Evolutionary conservation across 2,329 filamentous ascomycete species (phyloP).

Genomic region (Aureobasidium sp.): DNA sequence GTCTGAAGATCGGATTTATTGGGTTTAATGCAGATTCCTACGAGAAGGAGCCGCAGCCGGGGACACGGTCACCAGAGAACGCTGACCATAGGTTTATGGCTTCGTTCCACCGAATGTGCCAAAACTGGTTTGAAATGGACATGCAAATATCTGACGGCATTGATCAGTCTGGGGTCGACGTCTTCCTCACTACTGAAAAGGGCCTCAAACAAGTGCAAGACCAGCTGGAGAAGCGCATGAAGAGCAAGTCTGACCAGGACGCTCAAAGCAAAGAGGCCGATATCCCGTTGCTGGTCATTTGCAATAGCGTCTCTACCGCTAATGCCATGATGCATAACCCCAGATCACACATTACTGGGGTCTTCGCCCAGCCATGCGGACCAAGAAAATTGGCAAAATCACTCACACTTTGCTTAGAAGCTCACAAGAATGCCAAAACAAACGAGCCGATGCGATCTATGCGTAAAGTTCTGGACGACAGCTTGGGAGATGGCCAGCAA

Average conservation of each 20-base stretch:
- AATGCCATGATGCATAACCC: slow-evolving; percentile 8
- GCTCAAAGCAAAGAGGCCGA: neutral
- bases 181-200: slow-evolving; percentile 12
- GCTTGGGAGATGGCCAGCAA: neutral
- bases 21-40: slow-evolving; percentile 8
- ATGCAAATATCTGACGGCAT: neutral
- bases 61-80: neutral
- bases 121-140: slow-evolving; percentile 12
- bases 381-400: slow-evolving; percentile 19
- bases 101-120: slow-evolving; percentile 11
- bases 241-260: neutral
- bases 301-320: slow-evolving; percentile 4
- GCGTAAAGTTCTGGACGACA: neutral
- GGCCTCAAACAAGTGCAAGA: neutral
- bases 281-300: slow-evolving; percentile 7
- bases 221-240: neutral
- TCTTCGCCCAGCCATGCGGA: slow-evolving; percentile 8
- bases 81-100: slow-evolving; percentile 7
- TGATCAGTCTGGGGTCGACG: neutral
- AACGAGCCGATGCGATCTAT: neutral
- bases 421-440: neutral
- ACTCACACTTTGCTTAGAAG: slow-evolving; percentile 13
- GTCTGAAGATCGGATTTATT: slow-evolving; percentile 1
- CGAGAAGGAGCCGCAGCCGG: neutral
- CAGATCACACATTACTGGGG: neutral